Base-by-base conservation (phyloP, 2,329 filamentous ascomycete species). In the Fusarium setosum region DNA sequence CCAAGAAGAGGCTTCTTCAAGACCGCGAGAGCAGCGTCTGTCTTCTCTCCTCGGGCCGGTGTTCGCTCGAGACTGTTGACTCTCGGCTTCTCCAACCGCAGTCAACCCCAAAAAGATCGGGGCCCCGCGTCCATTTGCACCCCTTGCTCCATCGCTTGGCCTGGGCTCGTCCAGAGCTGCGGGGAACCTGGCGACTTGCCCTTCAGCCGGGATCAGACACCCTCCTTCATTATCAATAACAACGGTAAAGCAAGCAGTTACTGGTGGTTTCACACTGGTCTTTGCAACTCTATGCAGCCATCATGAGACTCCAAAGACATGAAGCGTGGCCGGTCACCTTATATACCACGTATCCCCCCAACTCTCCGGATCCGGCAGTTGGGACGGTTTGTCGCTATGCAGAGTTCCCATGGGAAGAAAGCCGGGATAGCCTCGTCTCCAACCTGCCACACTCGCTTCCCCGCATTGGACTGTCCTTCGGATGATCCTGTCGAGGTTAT, bases 91-190 rank as follows among this genome's bases (percentile, higher is more conserved):
- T 40, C 47, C 5, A 40, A n/a, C 47, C 9, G 13, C 2, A 38
- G 18, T 13, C 34, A 41, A 32, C 37, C 18, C 37, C 49, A 52
- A 42, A 32, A 32, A 42, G 18, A n/a, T 24, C 24, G 49, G 49
- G 49, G 37, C 49, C 41, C 49, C 49, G 49, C 49, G 42, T 32
- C 35, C 18, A 21, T 51, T 24, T 20, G 17, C 48, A 31, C 31
- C 32, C 34, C 15, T 50, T 31, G 18, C 31, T 2, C 23, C 11
- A 8, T 3, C 7, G n/a, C 31, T 38, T 32, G 18, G 47, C 20
- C 24, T 20, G 17, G 41, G n/a, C 26, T 29, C 26, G 26, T 29
- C 26, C 3, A 12, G 26, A 49, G 31, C 45, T 35, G 31, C 45
- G 45, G 45, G 31, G 45, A 35, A 51, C 48, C 48, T 51, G 17